phyloP scores from a whole-genome alignment of 2,329 filamentous ascomycete genomes.

The Cladophialophora carrionii region DNA sequence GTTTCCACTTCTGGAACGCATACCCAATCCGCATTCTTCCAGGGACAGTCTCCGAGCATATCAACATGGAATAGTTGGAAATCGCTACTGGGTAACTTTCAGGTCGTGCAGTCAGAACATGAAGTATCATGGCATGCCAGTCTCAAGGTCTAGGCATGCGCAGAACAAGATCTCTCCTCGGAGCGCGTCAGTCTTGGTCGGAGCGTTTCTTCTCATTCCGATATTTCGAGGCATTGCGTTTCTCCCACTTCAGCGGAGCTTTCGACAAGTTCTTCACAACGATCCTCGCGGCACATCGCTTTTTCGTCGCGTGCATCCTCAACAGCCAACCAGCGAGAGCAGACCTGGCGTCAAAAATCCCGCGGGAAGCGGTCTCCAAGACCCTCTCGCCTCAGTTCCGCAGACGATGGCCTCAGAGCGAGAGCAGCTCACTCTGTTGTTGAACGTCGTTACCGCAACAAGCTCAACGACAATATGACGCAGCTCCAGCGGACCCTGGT shows the following conservation, averaged over 20 bases:
- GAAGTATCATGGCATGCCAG: not conserved
- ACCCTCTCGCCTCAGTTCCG: not conserved
- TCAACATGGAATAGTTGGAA: not conserved
- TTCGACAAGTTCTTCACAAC: not conserved
- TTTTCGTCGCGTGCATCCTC: not conserved
- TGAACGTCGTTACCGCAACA: not conserved
- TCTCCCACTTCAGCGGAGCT: not conserved
- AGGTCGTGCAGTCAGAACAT: not conserved
- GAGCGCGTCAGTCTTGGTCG: not conserved
- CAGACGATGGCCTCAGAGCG: not conserved
- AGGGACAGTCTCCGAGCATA: not conserved
- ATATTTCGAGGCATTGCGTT: not conserved
- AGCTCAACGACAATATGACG: slow-evolving; percentile 2
- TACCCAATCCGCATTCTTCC: not conserved
- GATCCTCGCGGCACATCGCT: not conserved
- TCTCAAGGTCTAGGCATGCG: not conserved
- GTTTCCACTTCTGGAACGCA: not conserved
- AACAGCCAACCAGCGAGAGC: not conserved
- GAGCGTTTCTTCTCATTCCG: not conserved
- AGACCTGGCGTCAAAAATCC: not conserved
- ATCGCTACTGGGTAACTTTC: not conserved
- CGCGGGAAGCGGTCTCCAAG: not conserved
- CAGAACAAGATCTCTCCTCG: not conserved
- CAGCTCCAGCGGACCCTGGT: not conserved
- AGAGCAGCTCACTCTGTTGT: slow-evolving; percentile 5